phyloP scores from a whole-genome alignment of 257 asterid genomes.

The Apocynum venetum region DNA sequence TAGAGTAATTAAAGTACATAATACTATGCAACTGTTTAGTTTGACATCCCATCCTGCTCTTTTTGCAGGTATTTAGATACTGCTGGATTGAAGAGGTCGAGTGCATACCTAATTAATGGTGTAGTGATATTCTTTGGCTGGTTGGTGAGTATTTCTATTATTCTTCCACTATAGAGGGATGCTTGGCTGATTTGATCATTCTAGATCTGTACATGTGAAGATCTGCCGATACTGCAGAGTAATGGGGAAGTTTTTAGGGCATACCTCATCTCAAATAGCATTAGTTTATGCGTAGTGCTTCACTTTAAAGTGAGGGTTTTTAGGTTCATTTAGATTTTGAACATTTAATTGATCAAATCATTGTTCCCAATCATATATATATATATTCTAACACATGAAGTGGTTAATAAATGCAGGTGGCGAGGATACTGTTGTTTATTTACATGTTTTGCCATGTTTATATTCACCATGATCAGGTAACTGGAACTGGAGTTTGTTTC shows the following conservation, averaged over 20 bases:
- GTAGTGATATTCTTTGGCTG: slow-evolving; percentile 74
- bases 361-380: neutral
- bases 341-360: neutral
- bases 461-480: slow-evolving; percentile 74
- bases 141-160: slow-evolving; percentile 57
- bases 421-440: slow-evolving; percentile 79
- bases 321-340: neutral
- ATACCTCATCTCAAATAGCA: neutral
- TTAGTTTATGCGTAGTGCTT: neutral
- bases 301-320: neutral
- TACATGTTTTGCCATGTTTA: slow-evolving; percentile 83
- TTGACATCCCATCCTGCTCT: slow-evolving; percentile 25
- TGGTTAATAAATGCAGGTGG: slow-evolving; percentile 65
- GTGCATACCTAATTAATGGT: slow-evolving; percentile 71
- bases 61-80: slow-evolving; percentile 78
- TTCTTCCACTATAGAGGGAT: neutral
- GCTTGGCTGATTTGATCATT: neutral
- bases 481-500: slow-evolving; percentile 2
- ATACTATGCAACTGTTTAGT: slow-evolving; percentile 4
- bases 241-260: too few species aligned
- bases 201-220: neutral
- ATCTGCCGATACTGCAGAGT: neutral
- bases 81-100: slow-evolving; percentile 81
- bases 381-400: neutral
- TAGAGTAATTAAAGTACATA: slow-evolving; percentile 7